phyloP scores from a whole-genome alignment of 306 rosid genomes.

The Hylodesmum podocarpum region DNA sequence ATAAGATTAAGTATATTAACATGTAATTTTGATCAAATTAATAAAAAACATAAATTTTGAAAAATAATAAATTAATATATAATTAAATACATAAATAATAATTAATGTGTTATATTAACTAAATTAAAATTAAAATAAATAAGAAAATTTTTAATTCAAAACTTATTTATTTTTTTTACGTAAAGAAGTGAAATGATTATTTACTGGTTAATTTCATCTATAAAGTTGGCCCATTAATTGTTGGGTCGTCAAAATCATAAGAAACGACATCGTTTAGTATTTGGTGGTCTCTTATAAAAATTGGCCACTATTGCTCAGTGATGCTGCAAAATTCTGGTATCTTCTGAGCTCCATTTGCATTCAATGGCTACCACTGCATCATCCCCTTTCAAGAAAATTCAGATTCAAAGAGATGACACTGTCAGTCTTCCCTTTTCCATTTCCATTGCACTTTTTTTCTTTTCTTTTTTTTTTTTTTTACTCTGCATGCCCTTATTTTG shows the following conservation, averaged over 20 bases:
- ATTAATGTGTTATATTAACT: too few species aligned
- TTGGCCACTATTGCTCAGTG: neutral
- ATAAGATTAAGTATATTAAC: too few species aligned
- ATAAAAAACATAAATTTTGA: too few species aligned
- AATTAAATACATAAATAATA: too few species aligned
- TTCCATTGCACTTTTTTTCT: neutral
- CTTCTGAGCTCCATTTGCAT: conserved; percentile 29
- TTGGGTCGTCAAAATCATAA: neutral
- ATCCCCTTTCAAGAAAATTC: conserved; percentile 72
- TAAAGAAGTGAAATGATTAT: too few species aligned
- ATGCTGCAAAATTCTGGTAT: neutral
- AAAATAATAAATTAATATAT: too few species aligned
- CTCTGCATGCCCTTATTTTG: neutral
- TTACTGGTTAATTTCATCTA: neutral
- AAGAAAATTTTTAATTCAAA: too few species aligned
- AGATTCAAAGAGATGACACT: conserved; percentile 65
- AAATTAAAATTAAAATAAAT: too few species aligned
- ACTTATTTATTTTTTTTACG: too few species aligned
- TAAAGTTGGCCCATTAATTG: neutral
- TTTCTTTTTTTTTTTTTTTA: neutral
- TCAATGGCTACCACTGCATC: conserved; percentile 66
- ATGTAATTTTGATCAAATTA: too few species aligned
- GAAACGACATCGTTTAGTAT: neutral
- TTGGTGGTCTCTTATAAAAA: neutral
- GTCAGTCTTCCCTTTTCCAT: conserved; percentile 41